These are phyloP conservation scores for Plasmodium coatneyi DNA, from an alignment of 169 alveolate genomes.

Conservation along the genomic window DNA sequence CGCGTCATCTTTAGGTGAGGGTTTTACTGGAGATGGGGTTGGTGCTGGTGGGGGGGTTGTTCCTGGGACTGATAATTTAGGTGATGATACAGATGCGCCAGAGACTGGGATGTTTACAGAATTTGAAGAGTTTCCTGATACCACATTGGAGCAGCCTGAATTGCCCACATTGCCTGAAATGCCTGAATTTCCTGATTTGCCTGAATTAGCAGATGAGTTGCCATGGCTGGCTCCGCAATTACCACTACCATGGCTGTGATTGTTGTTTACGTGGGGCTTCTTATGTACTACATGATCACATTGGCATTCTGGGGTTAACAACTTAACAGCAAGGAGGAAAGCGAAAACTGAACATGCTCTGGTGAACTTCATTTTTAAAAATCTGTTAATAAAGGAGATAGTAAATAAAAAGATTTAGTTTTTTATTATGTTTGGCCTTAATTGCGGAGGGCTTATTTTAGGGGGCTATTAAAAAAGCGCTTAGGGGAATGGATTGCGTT, in stretches of 20 bases:
- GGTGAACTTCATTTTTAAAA: conserved; percentile 33
- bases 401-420: neutral
- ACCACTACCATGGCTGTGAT: neutral
- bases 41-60: conserved; percentile 2
- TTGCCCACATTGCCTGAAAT: neutral
- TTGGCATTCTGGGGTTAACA: conserved; percentile 1
- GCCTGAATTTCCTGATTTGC: neutral
- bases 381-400: neutral
- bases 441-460: neutral
- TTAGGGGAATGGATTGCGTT: neutral
- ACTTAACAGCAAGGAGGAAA: conserved; percentile 23
- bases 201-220: neutral
- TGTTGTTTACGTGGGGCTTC: neutral
- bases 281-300: conserved; percentile 17
- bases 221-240: neutral
- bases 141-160: neutral
- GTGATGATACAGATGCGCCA: neutral
- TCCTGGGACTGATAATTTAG: neutral
- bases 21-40: conserved; percentile 1
- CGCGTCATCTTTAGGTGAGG: conserved; percentile 4
- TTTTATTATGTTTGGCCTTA: neutral
- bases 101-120: neutral
- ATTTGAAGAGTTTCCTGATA: neutral
- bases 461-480: neutral
- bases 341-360: conserved; percentile 21